Evolutionary conservation across 768 basidiomycete genomes (phyloP), one percentile per base, ranked within the genome.

Genomic region (Asterophora lycoperdoides): DNA sequence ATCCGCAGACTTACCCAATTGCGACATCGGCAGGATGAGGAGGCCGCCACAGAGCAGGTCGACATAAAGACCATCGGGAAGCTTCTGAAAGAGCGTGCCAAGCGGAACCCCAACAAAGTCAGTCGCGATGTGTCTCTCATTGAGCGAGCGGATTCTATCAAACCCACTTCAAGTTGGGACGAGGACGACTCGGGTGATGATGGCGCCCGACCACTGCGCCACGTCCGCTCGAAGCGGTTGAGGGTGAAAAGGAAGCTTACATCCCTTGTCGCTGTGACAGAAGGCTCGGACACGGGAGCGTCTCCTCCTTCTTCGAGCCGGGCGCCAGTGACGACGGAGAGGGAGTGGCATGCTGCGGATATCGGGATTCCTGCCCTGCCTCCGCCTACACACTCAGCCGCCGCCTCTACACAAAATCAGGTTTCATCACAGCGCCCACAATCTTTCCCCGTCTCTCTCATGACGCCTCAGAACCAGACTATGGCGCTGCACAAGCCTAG

Each of bases 111-210:
- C 14, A 48, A 48, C 29, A 45, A 43, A 26, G 32, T 41, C 18
- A 38, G 28, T 11, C 52, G 52, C 10, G 29, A n/a, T 2, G 35
- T 52, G 5, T 59, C 58, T 2, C 46, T 30, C 15, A 59, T 56
- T 11, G 58, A 59, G 41, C 51, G 53, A 8, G 33, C 41, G 17
- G 58, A 48, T 1, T 59, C 53, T 5, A 51, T 59, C n/a, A 43
- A 29, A 23, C 13, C 55, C 13, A 35, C 32, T n/a, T 3, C n/a
- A n/a, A n/a, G n/a, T n/a, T n/a, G n/a, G 3, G 39, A 38, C 14
- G 42, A 33, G 14, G 49, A 44, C 33, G 33, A 26, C 23, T 23
- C 23, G 3, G 23, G 23, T 13, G 48, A 49, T 10, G 45, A 50
- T 18, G 11, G 17, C 20, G 23, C n/a, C 8, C 23, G 4, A 4